Percentiles rank a stretch among this genome's conserved stretches.
Conservation (phyloP, 1,284 basidiomycete genomes). For the Sanghuangporus sanghuang region DNA sequence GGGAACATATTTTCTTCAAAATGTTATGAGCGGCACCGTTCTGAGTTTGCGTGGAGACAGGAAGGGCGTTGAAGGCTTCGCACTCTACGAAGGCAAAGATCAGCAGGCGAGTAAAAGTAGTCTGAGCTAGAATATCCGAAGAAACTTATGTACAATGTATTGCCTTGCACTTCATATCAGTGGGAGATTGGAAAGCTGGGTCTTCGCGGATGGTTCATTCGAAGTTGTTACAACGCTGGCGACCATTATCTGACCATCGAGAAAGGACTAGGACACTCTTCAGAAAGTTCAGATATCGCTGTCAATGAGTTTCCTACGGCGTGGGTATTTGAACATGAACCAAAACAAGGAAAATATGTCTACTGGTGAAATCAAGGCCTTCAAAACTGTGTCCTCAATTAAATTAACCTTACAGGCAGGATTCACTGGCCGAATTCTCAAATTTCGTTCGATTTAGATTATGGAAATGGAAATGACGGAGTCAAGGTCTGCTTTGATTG, state of each 20-base stretch:
- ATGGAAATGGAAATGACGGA: not conserved
- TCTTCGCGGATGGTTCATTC: constrained; percentile 9
- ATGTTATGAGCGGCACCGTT: not conserved
- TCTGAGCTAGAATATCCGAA: not conserved
- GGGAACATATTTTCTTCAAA: not conserved
- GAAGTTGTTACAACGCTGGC: not conserved
- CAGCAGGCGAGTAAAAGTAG: not conserved
- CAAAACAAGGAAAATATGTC: not conserved
- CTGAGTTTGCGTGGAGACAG: not conserved
- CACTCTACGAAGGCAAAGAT: not conserved
- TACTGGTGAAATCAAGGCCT: not conserved
- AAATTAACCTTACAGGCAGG: not conserved
- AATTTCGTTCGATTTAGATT: not conserved
- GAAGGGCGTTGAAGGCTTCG: not conserved
- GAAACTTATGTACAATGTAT: not conserved
- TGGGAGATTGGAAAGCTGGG: constrained; percentile 7
- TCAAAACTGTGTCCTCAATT: not conserved
- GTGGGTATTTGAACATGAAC: constrained; percentile 3
- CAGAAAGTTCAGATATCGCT: not conserved
- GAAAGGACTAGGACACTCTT: not conserved
- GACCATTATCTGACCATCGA: constrained; percentile 7
- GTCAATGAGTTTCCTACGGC: constrained; percentile 9
- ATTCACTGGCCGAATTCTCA: not conserved
- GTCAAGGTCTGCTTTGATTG: not conserved
- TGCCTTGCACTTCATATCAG: not conserved